Evolutionary conservation across 1,284 basidiomycete genomes (phyloP), one percentile per base, ranked within the genome.

Genomic region (Heterobasidion annosum): DNA sequence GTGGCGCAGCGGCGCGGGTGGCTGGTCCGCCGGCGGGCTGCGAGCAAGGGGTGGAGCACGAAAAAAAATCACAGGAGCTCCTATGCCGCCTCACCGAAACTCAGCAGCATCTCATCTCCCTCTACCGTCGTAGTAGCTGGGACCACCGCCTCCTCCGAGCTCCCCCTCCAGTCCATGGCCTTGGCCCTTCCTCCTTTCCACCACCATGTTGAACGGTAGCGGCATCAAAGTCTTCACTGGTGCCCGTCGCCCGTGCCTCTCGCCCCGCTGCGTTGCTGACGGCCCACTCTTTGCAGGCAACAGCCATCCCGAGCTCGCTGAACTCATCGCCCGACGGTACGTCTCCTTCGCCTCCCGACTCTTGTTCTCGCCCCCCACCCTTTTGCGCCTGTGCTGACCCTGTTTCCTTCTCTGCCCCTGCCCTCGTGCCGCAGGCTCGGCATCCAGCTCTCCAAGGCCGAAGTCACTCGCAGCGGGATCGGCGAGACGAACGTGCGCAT

Each of bases 291-390:
- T 3, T 49, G 59, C 65, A 93, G 92, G 91, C 58, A 91, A 88
- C n/a, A 92, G 90, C 70, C 96, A 98, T 71, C 93, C 94, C 54
- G 93, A 97, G 72, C 82, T 99, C 60, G 96, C 95, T 46, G 85
- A 93, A 67, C 86, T 94, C 63, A 92, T 99, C 65, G 91, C 95
- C 59, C 85, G 91, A 77, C 85, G 95, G 90, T 94, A 76, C 57
- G 74, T 54, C 13, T 12, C 34, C 16, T 25, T 50, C 15, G 25
- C 35, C 18, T 3, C 13, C 48, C 8, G 8, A 50, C 34, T 13
- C 15, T 8, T 2, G 34, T 34, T 34, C 56, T 25, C 48, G 34
- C 33, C 19, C 10, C 35, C 53, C 42, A 46, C 34, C 50, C 46
- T 33, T 18, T 49, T 18, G 52, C 51, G 44, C 44, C 48, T 16